phyloP scores from a whole-genome alignment of 164 flowering plant species.

The Nelumbo lutea region DNA sequence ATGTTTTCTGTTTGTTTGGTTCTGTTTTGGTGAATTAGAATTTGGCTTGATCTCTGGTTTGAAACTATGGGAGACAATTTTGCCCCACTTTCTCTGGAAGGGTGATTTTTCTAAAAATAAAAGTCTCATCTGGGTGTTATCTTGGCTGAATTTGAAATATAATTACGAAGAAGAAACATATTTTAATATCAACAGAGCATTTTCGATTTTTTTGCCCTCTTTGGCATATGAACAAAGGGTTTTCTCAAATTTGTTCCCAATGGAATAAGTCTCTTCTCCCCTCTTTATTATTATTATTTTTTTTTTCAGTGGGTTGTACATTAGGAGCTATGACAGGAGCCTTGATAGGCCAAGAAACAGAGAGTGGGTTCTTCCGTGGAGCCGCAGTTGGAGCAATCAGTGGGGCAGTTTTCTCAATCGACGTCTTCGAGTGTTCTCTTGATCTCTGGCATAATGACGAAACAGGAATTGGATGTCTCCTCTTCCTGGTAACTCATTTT shows the following conservation, averaged over 20 bases:
- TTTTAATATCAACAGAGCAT: too few species aligned
- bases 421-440: slow-evolving; percentile 77
- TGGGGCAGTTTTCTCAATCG: slow-evolving; percentile 88
- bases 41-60: background rate
- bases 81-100: background rate
- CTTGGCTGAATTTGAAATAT: background rate
- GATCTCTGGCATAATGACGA: slow-evolving; percentile 79
- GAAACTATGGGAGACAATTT: background rate
- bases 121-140: background rate
- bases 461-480: slow-evolving; percentile 70
- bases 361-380: slow-evolving; percentile 81
- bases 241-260: background rate
- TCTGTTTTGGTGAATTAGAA: background rate
- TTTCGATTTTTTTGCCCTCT: too few species aligned
- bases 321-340: slow-evolving; percentile 89
- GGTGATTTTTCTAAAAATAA: background rate
- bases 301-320: slow-evolving; percentile 54
- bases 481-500: slow-evolving; percentile 60
- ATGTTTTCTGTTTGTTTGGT: background rate
- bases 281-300: background rate
- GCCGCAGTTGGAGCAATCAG: slow-evolving; percentile 89
- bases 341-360: slow-evolving; percentile 86
- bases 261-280: background rate
- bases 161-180: background rate
- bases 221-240: too few species aligned